These are phyloP conservation scores for Malus orientalis DNA, from an alignment of 306 rosid species.

Conservation along the genomic window DNA sequence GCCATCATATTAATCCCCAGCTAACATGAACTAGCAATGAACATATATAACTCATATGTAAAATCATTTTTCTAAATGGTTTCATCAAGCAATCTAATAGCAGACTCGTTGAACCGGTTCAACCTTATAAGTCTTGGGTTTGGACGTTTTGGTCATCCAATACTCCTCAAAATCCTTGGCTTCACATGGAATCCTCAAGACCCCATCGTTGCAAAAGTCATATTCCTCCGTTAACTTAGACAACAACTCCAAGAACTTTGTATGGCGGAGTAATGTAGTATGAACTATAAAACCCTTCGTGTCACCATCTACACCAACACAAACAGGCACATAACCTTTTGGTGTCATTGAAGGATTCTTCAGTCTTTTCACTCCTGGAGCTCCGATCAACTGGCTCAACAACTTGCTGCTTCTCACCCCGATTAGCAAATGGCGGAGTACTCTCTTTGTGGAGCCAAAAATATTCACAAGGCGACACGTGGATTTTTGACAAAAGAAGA, in stretches of 20 bases:
- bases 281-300: slow-evolving; percentile 29
- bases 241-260: slow-evolving; percentile 34
- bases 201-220: slow-evolving; percentile 41
- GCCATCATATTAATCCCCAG: background rate
- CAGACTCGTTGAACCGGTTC: background rate
- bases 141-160: slow-evolving; percentile 29
- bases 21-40: background rate
- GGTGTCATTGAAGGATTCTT: slow-evolving; percentile 5
- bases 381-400: slow-evolving; percentile 17
- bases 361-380: slow-evolving; percentile 6
- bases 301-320: slow-evolving; percentile 36
- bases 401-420: slow-evolving; percentile 34
- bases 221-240: slow-evolving; percentile 30
- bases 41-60: background rate
- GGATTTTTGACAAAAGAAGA: too few relatives aligned
- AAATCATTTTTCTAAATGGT: background rate
- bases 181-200: slow-evolving; percentile 42
- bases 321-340: slow-evolving; percentile 42
- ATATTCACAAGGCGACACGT: too few relatives aligned
- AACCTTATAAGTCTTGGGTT: slow-evolving; percentile 21
- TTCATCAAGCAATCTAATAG: background rate
- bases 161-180: slow-evolving; percentile 38
- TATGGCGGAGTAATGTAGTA: slow-evolving; percentile 19
- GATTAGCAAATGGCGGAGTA: slow-evolving; percentile 3
- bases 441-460: background rate